Base-by-base conservation (phyloP, 1,139 yeast species). In the Zhuliangozyma blackwelliae region DNA sequence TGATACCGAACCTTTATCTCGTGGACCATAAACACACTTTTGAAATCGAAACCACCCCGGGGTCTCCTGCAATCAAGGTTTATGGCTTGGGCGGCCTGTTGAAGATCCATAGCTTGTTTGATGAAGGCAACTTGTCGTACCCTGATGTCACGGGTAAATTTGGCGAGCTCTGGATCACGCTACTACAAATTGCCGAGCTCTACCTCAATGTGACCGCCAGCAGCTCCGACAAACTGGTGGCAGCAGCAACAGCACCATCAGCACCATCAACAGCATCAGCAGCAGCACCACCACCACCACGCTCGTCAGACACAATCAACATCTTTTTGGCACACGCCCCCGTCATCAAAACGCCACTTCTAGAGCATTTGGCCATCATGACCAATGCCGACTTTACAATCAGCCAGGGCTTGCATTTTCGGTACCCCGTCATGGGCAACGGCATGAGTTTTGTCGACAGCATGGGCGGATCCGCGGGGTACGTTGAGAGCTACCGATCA, bases 151-250 rank as follows among this genome's bases (percentile, higher is more conserved):
- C 53, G 16, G 95, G 95, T 0, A 82, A 81, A 43, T 73, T 79
- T 10, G 92, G 94, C 2, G 81, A 82, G 44, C 68, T 82, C 42
- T 85, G 95, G 95, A 73, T 82, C 25, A 80, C 86, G 7, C 63
- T 82, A 40, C 57, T 82, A 32, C 94, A 85, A 54, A 63, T 85
- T 29, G 90, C 92, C 3, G 81, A 78, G 52, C 63, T 65, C 29
- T 63, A 63, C 41, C 47, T 51, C 11, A 34, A 34, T 20, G 33
- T 35, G 9, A 40, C 32, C 22, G 42, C 16, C 41, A 4, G n/a
- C 32, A 2, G 9, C 22, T 10, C 20, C 23, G 8, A 10, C 20
- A 19, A 32, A 11, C n/a, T 27, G 40, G 7, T 6, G 7, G 22
- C 22, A 30, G 40, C 10, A 49, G 44, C 25, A 41, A 44, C 22